Conservation (phyloP, 495 filamentous ascomycete genomes). For the Pseudevernia furfuracea region DNA sequence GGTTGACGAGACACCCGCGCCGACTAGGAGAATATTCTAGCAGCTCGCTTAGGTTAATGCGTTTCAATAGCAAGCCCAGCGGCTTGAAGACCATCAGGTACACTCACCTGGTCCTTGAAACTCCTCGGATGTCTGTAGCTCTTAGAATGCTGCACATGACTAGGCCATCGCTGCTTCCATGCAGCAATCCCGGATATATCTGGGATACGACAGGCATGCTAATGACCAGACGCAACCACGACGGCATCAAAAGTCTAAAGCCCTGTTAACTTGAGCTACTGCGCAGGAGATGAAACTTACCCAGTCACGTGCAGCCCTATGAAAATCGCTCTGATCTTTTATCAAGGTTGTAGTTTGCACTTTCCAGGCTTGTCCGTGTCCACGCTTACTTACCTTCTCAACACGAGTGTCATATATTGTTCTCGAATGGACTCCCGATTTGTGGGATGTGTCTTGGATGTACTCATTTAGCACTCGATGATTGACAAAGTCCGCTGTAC, state of each 20-base stretch:
- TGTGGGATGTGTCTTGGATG: constrained; percentile 47
- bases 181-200: constrained; percentile 46
- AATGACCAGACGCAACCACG: constrained; percentile 52
- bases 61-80: background rate
- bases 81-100: background rate
- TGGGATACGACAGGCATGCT: constrained; percentile 49
- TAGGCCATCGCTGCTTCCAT: constrained; percentile 46
- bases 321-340: background rate
- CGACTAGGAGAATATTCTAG: constrained; percentile 52
- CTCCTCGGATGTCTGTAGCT: constrained; percentile 46
- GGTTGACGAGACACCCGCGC: constrained; percentile 51
- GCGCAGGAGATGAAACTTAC: background rate
- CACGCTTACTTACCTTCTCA: background rate
- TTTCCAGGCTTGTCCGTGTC: background rate
- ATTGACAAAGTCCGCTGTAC: constrained; percentile 48
- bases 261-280: constrained; percentile 1
- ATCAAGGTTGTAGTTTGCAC: constrained; percentile 1
- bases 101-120: constrained; percentile 37
- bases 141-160: constrained; percentile 52
- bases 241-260: constrained; percentile 47
- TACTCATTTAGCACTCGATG: constrained; percentile 50
- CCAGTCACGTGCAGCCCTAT: background rate
- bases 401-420: constrained; percentile 7
- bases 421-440: constrained; percentile 37
- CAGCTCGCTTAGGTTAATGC: background rate